Evolutionary conservation across 1,284 basidiomycete genomes (phyloP), one percentile per base, ranked within the genome.

Genomic region (Naganishia sp.): DNA sequence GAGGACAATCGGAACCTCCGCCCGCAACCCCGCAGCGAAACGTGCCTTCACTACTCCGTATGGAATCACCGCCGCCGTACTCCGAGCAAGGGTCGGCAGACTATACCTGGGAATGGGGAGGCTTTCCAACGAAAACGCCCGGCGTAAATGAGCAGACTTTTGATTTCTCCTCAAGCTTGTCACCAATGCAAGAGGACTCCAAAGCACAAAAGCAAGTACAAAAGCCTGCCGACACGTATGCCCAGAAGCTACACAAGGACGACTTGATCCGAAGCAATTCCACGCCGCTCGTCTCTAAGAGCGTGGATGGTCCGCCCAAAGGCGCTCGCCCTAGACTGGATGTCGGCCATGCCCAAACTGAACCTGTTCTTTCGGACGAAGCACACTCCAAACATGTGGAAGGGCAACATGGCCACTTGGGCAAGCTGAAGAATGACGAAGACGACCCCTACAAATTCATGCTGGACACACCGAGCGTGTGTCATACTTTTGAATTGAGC

Each of bases 371-470:
- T 61, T 50, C 42, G 7, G 47, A 52, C 11, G 63, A 47, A 4
- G 63, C 53, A 6, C 51, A 47, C 25, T 25, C 23, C 2, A 41
- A 66, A 21, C 53, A 55, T 23, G 11, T 45, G 13, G 53, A 64
- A 18, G 43, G 51, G 6, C 56, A 61, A 23, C 65, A 66, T 45
- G 58, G 65, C 3, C 64, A 60, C 39, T 28, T 41, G 23, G 75
- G 74, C 25, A 73, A 74, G 68, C 71, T 84, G 65, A 72, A 80
- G 70, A 77, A 79, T 60, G 76, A 79, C 42, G 79, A 79, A 43
- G 75, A 77, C 5, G 79, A 82, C 60, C 79, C 82, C 9, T 81
- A 81, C 67, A 74, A 78, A 49, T 84, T 84, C 69, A 75, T 79
- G 28, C 72, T 85, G 10, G 76, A 81, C 53, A 77, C 80, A 25